Evolutionary conservation across 305 asterid species (phyloP).

Genomic region (Fraxinus paxiana): DNA sequence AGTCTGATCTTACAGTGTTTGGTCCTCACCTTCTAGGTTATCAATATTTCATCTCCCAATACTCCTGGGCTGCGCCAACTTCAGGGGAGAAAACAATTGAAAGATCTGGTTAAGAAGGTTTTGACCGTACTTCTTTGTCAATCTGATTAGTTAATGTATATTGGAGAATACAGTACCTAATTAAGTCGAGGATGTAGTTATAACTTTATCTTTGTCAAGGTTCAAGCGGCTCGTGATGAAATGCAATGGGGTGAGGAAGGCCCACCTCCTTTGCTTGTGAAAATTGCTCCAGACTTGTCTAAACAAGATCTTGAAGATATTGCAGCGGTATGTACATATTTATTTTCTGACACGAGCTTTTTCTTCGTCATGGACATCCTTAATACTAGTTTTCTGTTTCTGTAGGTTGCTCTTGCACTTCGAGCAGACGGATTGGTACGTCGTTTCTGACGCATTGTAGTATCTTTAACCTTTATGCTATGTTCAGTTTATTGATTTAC

Average conservation of each 20-base stretch:
- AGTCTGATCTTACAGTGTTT: too few relatives aligned
- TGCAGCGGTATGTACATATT: slow-evolving; percentile 58
- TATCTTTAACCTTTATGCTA: neutral
- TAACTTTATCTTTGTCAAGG: slow-evolving; percentile 37
- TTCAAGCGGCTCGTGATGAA: slow-evolving; percentile 97
- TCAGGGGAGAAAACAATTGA: slow-evolving; percentile 89
- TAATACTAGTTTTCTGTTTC: slow-evolving; percentile 20
- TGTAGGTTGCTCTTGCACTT: slow-evolving; percentile 93
- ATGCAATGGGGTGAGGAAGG: slow-evolving; percentile 99
- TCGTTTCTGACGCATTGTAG: slow-evolving; percentile 18
- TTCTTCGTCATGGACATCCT: neutral
- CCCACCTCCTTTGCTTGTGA: slow-evolving; percentile 91
- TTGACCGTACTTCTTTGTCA: slow-evolving; percentile 12
- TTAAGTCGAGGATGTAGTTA: neutral
- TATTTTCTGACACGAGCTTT: slow-evolving; percentile 2
- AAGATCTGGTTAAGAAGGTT: slow-evolving; percentile 96
- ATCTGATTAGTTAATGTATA: neutral
- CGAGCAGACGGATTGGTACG: slow-evolving; percentile 94
- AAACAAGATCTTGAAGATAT: slow-evolving; percentile 94
- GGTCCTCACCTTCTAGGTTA: slow-evolving; percentile 50
- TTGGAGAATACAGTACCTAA: neutral
- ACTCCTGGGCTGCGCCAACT: slow-evolving; percentile 97
- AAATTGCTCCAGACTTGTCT: slow-evolving; percentile 95
- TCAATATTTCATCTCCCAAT: slow-evolving; percentile 92
- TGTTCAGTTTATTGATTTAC: neutral